Evolutionary conservation across 495 filamentous ascomycete genomes (phyloP).

Genomic region (Sabuloglossum arenarium): DNA sequence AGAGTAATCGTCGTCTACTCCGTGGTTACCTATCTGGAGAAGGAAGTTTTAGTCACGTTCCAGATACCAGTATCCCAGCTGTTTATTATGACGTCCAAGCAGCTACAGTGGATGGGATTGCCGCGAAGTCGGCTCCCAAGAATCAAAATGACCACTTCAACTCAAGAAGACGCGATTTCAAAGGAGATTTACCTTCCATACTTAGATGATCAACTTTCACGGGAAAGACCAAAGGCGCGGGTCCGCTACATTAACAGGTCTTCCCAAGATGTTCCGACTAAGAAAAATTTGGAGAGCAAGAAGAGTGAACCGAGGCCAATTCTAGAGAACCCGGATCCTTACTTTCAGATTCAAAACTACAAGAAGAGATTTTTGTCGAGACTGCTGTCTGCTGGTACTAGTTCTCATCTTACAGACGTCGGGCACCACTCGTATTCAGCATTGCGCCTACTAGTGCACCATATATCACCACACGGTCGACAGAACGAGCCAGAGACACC

Average conservation of each 20-base stretch:
- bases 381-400: neutral
- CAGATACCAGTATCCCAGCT: too few species aligned
- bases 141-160: neutral
- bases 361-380: neutral
- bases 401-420: neutral
- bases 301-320: neutral
- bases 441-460: neutral
- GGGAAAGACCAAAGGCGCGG: neutral
- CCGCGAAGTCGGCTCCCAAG: neutral
- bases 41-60: too few species aligned
- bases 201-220: neutral
- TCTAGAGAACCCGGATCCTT: neutral
- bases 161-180: neutral
- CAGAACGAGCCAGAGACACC: neutral
- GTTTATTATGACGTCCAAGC: neutral
- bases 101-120: neutral
- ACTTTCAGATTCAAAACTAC: neutral
- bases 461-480: neutral
- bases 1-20: too few species aligned
- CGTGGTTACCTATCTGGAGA: too few species aligned
- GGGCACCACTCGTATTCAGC: neutral
- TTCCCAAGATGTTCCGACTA: neutral
- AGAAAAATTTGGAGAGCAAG: neutral
- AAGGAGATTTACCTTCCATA: neutral
- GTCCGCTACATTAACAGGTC: neutral